Base-by-base conservation (phyloP, 2,329 filamentous ascomycete genomes). In the Sphaerostilbella broomeana region DNA sequence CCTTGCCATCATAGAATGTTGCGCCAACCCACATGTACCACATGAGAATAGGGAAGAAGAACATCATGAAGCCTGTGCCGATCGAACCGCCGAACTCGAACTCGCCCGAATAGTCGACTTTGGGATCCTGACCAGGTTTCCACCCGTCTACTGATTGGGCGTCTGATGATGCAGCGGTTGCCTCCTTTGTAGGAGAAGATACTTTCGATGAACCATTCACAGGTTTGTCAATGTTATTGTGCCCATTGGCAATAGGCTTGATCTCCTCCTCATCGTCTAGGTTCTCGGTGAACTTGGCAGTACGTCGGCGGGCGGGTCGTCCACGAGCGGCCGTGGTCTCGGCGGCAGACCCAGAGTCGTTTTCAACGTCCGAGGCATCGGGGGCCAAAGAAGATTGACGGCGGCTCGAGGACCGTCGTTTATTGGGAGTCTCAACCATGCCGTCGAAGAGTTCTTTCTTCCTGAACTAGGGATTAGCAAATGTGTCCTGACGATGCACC, bases 1-100 rank as follows among this genome's bases (percentile, higher is more conserved):
- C 71, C 47, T 84, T 80, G 51, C 90, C 90, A 58, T 87, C 70
- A 66, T 95, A 98, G 67, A 90, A 95, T 35, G 82, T 89, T 22
- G 90, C 85, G 35, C 92, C 92, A 62, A 94, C 81, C 89, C 89
- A 97, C 89, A 98, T 95, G 68, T 95, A 97, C 75, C 86, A 95
- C 90, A 97, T 97, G 53, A 98, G 75, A 25, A 81, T 47, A n/a
- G 92, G 92, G 64, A 97, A 98, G 31, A 84, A 79, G 47, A 88
- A 73, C 87, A 97, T 97, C 77, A 95, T 88, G 50, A 76, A 69
- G 12, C 75, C 65, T 28, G 89, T 83, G 40, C 92, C 90, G n/a
- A 74, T 59, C 3, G 86, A 81, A 43, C 92, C 92, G 47, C 90
- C 90, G 58, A 97, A 98, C 59, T 98, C 94, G 51, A 77, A 75